Percentiles rank a stretch among this genome's conserved stretches.
Evolutionary conservation across 2,329 filamentous ascomycete genomes (phyloP).

Genomic region (Fusarium secorum): DNA sequence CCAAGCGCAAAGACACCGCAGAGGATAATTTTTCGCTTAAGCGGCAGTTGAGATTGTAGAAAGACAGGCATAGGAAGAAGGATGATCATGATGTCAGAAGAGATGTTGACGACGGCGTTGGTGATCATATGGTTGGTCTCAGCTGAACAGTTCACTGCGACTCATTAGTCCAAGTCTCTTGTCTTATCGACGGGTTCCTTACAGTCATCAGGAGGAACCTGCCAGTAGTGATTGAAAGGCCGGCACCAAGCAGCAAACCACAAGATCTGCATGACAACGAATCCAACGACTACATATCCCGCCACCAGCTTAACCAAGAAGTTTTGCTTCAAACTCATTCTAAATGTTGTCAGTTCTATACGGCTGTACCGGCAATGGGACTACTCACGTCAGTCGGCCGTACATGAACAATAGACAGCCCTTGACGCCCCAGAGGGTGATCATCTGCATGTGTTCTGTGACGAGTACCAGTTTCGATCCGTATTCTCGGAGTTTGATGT

Average conservation of each 20-base stretch:
- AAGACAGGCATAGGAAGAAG: slow-evolving; percentile 62
- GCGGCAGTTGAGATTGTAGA: slow-evolving; percentile 55
- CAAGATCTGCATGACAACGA: slow-evolving; percentile 59
- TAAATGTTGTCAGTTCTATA: slow-evolving; percentile 28
- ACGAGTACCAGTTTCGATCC: slow-evolving; percentile 69
- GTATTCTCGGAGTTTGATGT: slow-evolving; percentile 51
- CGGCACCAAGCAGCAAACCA: slow-evolving; percentile 60
- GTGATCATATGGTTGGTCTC: slow-evolving; percentile 64
- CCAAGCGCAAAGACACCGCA: slow-evolving; percentile 55
- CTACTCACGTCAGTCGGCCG: slow-evolving; percentile 56
- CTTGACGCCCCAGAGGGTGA: slow-evolving; percentile 64
- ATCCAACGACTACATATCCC: slow-evolving; percentile 52
- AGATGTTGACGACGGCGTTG: slow-evolving; percentile 65
- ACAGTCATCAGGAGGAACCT: slow-evolving; percentile 58
- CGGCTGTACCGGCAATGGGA: rapidly evolving
- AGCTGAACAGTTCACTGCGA: slow-evolving; percentile 54
- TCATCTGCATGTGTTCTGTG: slow-evolving; percentile 67
- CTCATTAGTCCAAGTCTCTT: rapidly evolving
- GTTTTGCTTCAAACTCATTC: slow-evolving; percentile 54
- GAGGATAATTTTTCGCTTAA: slow-evolving; percentile 61
- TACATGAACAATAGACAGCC: slow-evolving; percentile 62
- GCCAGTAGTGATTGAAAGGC: slow-evolving; percentile 58
- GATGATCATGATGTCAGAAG: slow-evolving; percentile 66
- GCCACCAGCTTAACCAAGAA: slow-evolving; percentile 55
- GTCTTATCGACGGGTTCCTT: neutral